phyloP scores from a whole-genome alignment of 176 grass and related monocot genomes.

The Carex myosuroides region DNA sequence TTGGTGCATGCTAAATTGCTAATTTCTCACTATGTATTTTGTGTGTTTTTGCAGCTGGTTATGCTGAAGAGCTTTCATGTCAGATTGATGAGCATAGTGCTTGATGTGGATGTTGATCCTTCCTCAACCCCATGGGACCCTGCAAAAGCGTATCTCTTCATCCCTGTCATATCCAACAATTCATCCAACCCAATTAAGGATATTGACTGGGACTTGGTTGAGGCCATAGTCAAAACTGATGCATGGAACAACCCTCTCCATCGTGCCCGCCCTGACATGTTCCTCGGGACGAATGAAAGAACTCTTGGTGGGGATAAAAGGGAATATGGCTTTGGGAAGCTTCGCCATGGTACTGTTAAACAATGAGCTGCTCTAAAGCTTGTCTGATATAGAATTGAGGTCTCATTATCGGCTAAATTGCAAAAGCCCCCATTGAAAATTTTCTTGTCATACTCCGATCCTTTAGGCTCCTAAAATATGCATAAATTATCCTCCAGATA shows the following conservation, averaged over 20 bases:
- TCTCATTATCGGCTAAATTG: neutral
- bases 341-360: constrained; percentile 46
- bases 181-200: constrained; percentile 46
- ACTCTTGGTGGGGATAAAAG: constrained; percentile 94
- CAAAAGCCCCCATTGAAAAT: neutral
- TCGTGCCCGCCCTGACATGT: constrained; percentile 91
- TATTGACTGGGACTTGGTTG: constrained; percentile 82
- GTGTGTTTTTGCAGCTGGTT: constrained; percentile 54
- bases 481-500: neutral
- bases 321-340: constrained; percentile 93
- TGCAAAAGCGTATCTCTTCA: constrained; percentile 92
- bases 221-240: constrained; percentile 75
- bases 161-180: constrained; percentile 54
- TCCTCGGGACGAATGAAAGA: constrained; percentile 87
- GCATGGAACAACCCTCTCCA: constrained; percentile 97
- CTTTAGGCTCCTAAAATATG: neutral
- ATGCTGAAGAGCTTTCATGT: constrained; percentile 98
- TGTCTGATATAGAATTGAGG: neutral
- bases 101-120: constrained; percentile 97
- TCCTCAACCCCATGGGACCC: constrained; percentile 96
- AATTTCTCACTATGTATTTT: constrained; percentile 6
- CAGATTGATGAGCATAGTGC: constrained; percentile 96
- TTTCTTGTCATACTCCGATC: neutral
- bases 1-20: neutral
- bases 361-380: neutral